These are phyloP conservation scores for Alloascoidea hylecoeti DNA, from an alignment of 805 yeast species.

Conservation along the genomic window DNA sequence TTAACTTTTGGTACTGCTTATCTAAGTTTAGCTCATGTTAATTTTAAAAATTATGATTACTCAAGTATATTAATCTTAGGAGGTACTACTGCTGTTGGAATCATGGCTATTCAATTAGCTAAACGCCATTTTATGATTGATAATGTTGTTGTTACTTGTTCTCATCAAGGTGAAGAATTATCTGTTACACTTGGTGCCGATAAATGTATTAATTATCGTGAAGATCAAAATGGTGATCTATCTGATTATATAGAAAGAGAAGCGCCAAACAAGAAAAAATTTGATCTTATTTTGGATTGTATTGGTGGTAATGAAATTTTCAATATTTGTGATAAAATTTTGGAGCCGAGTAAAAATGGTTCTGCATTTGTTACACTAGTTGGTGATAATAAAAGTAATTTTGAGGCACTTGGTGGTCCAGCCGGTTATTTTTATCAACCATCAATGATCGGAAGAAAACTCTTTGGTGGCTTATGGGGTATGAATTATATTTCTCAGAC, in stretches of 20 bases:
- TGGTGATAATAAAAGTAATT: slow-evolving; percentile 37
- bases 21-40: slow-evolving; percentile 17
- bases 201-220: slow-evolving; percentile 39
- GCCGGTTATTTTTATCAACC: slow-evolving; percentile 11
- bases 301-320: slow-evolving; percentile 44
- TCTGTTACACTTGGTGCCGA: slow-evolving; percentile 43
- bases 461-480: slow-evolving; percentile 15
- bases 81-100: slow-evolving; percentile 61
- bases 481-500: slow-evolving; percentile 13
- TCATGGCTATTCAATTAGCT: slow-evolving; percentile 39
- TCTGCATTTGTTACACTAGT: slow-evolving; percentile 36
- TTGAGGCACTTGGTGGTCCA: slow-evolving; percentile 12
- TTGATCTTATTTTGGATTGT: slow-evolving; percentile 52
- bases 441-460: slow-evolving; percentile 11
- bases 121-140: slow-evolving; percentile 30
- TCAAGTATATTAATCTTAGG: slow-evolving; percentile 53
- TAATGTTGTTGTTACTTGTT: slow-evolving; percentile 43
- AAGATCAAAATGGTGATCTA: slow-evolving; percentile 21
- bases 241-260: slow-evolving; percentile 17
- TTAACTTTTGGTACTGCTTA: slow-evolving; percentile 53
- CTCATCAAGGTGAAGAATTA: slow-evolving; percentile 28
- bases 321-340: slow-evolving; percentile 22
- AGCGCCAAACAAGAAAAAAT: slow-evolving; percentile 25
- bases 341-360: slow-evolving; percentile 31
- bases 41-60: slow-evolving; percentile 22